Conservation (phyloP, 768 basidiomycete species). For the Candolleomyces efflorescens region DNA sequence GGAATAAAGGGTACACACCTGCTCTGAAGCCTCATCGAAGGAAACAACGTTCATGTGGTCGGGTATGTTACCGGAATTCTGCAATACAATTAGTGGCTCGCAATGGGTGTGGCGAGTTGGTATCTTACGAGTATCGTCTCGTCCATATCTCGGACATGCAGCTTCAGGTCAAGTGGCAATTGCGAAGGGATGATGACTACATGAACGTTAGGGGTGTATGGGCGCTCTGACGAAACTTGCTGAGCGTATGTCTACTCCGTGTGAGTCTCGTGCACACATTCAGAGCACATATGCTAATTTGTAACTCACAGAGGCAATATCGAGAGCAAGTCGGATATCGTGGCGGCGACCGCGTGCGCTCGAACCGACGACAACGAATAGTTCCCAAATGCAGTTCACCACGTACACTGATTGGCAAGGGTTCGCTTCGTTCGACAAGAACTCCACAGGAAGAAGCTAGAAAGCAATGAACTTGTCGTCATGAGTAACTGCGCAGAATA, state of each 20-base stretch:
- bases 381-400: constrained; percentile 75
- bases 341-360: constrained; percentile 56
- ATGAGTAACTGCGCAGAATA: too few species aligned
- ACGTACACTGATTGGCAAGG: constrained; percentile 53
- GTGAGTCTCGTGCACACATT: neutral
- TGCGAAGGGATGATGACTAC: constrained; percentile 69
- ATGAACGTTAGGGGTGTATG: constrained; percentile 73
- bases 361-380: constrained; percentile 69
- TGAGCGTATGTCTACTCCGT: constrained; percentile 47
- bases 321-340: constrained; percentile 60
- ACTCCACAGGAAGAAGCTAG: constrained; percentile 46
- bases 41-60: constrained; percentile 79
- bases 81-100: constrained; percentile 11
- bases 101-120: neutral
- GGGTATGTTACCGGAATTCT: constrained; percentile 55
- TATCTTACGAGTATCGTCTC: constrained; percentile 48
- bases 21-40: constrained; percentile 47
- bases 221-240: constrained; percentile 47
- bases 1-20: constrained; percentile 40
- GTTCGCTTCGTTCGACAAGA: constrained; percentile 34
- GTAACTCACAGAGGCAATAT: constrained; percentile 47
- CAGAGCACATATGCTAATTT: neutral
- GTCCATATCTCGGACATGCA: constrained; percentile 67
- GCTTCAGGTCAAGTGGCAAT: constrained; percentile 64
- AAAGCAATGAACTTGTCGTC: neutral